Evolutionary conservation across 805 yeast species (phyloP).

Genomic region (Spathaspora girioi): DNA sequence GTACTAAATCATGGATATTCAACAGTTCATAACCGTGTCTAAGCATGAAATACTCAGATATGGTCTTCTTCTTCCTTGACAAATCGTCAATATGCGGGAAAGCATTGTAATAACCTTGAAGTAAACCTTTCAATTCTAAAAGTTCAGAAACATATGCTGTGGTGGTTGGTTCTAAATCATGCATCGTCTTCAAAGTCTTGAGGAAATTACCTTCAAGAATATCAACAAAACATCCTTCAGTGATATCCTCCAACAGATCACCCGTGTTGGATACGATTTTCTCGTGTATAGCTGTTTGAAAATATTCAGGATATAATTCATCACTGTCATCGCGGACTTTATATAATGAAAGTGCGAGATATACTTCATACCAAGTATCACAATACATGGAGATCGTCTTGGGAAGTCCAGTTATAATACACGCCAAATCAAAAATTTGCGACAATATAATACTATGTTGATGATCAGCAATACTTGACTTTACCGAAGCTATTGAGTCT

Average conservation of each 20-base stretch:
- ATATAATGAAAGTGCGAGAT: slow-evolving; percentile 52
- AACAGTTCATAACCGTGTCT: slow-evolving; percentile 55
- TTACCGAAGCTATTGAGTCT: slow-evolving; percentile 31
- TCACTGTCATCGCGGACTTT: slow-evolving; percentile 48
- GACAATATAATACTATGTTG: slow-evolving; percentile 25
- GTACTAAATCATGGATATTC: slow-evolving; percentile 50
- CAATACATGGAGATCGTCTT: slow-evolving; percentile 50
- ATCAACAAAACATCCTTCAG: slow-evolving; percentile 45
- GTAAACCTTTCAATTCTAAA: slow-evolving; percentile 60
- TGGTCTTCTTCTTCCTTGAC: slow-evolving; percentile 21
- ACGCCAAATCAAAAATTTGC: slow-evolving; percentile 40
- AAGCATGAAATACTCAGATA: slow-evolving; percentile 56
- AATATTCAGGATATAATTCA: slow-evolving; percentile 30
- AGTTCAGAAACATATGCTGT: slow-evolving; percentile 61
- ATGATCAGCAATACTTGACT: slow-evolving; percentile 18
- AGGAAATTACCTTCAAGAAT: slow-evolving; percentile 54
- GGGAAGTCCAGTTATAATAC: slow-evolving; percentile 45
- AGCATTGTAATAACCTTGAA: slow-evolving; percentile 33
- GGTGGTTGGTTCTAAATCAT: slow-evolving; percentile 57
- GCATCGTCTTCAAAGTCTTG: slow-evolving; percentile 55
- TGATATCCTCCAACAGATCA: slow-evolving; percentile 21
- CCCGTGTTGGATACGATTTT: slow-evolving; percentile 30
- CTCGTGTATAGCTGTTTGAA: slow-evolving; percentile 27
- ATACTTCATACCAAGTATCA: slow-evolving; percentile 66
- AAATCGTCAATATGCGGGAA: slow-evolving; percentile 6